Evolutionary conservation across 106 monocot genomes (phyloP), one percentile per base, ranked within the genome.

Genomic region (Posidonia australis): DNA sequence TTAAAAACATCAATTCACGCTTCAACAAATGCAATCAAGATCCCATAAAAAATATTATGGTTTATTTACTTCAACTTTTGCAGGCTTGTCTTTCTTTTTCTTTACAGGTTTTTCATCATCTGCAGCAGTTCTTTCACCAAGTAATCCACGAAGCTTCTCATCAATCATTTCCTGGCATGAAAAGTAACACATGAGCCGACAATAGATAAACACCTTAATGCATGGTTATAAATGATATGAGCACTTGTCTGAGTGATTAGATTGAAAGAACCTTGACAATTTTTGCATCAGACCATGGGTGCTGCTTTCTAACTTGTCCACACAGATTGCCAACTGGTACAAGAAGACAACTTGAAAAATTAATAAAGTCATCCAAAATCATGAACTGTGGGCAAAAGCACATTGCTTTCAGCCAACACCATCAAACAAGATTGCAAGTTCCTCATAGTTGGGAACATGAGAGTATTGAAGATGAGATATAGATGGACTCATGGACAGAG

Each of bases 251-350:
- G 18, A 44, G 3, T 41, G 20, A 44, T 9, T 45, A 43, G 1
- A 44, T 43, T 43, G 30, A 54, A 13, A 16, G 4, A 36, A 98
- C 98, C 87, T 91, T 98, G 13, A 88, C 83, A 46, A 79, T 58
- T 81, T 98, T 98, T 36, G 98, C 98, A 83, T 98, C 96, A 77
- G 87, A 84, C 96, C 96, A 98, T 14, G 84, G 90, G 5, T 77
- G 80, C 55, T 5, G 45, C 70, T 90, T 90, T 69, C 84, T 82
- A 55, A 98, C 90, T 76, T 85, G 84, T 55, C 87, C 96, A 66
- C 84, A 98, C 20, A 98, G 61, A 54, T 81, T 98, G 16, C 96
- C 96, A 72, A 98, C 96, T 98, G 67, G 31, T 19, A 43, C 2
- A 36, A 7, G 36, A 36, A 36, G 7, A 2, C 36, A 36, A 36